Evolutionary conservation across 345 rosid species (phyloP).

Genomic region (Brassica incana): DNA sequence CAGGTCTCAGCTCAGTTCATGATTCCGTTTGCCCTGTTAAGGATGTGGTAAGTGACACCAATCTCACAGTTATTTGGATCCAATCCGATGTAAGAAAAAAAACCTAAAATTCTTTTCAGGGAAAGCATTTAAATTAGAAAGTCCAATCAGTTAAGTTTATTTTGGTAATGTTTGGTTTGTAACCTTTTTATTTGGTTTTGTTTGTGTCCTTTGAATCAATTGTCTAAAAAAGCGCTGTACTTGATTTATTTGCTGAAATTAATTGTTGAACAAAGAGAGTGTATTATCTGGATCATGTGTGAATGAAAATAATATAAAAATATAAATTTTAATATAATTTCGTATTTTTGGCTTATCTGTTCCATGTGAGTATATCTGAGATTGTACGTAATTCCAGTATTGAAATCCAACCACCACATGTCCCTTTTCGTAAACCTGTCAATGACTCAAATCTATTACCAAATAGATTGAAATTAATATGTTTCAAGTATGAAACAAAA

Average conservation of each 20-base stretch:
- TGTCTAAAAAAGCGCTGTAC: constrained; percentile 20
- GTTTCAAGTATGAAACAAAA: background rate
- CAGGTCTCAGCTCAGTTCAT: constrained; percentile 15
- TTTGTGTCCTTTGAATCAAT: constrained; percentile 10
- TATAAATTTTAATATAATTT: background rate
- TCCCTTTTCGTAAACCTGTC: constrained; percentile 24
- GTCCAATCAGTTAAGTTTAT: background rate
- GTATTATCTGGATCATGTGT: constrained; percentile 1
- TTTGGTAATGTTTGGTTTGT: constrained; percentile 24
- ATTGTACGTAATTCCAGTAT: constrained; percentile 22
- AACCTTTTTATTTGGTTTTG: background rate
- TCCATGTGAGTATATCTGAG: constrained; percentile 31
- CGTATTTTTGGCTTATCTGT: constrained; percentile 27
- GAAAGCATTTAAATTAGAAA: constrained; percentile 12
- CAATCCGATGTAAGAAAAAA: background rate
- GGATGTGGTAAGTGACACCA: constrained; percentile 18
- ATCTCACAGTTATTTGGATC: background rate
- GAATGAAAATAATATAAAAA: background rate
- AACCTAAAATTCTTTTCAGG: constrained; percentile 30
- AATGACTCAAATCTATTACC: background rate
- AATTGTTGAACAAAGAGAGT: background rate
- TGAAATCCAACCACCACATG: constrained; percentile 30
- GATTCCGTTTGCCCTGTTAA: constrained; percentile 21
- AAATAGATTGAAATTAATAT: constrained; percentile 15
- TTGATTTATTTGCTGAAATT: constrained; percentile 22